Conservation (phyloP, 139 green algal genomes). For the Coelastrella sp. region DNA sequence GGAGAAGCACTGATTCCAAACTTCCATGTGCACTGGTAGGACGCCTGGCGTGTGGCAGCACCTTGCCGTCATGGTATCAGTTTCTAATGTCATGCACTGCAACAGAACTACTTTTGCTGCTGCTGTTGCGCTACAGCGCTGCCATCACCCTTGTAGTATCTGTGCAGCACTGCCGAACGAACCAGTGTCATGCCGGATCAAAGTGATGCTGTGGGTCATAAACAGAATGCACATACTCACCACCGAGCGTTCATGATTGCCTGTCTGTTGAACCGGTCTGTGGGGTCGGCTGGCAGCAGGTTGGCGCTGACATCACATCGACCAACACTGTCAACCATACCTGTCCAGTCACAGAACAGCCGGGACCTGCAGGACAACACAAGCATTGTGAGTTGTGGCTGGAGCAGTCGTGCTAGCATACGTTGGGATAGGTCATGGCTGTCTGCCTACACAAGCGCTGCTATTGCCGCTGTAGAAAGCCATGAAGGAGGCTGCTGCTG, state of each 20-base stretch:
- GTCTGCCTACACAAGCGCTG: too few species aligned
- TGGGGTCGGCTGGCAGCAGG: background rate
- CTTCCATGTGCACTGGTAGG: too few species aligned
- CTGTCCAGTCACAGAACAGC: background rate
- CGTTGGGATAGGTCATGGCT: too few species aligned
- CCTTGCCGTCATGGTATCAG: background rate
- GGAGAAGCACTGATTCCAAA: too few species aligned
- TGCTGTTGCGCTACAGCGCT: background rate
- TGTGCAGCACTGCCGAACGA: background rate
- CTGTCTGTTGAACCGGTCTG: background rate
- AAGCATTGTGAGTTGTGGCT: background rate
- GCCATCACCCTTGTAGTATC: background rate
- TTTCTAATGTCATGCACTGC: too few species aligned
- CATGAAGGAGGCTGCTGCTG: background rate
- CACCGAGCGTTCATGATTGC: background rate
- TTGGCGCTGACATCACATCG: constrained; percentile 7
- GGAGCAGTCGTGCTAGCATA: background rate
- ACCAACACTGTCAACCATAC: constrained; percentile 15
- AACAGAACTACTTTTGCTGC: background rate
- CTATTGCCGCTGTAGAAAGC: too few species aligned
- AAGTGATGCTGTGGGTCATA: background rate
- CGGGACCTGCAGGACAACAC: background rate
- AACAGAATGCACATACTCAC: background rate
- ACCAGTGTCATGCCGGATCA: background rate
- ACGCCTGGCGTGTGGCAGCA: background rate